Percentiles rank a stretch among this genome's conserved stretches.
phyloP scores from a whole-genome alignment of 2,329 filamentous ascomycete genomes.

The Chaetoscypha palmicola region DNA sequence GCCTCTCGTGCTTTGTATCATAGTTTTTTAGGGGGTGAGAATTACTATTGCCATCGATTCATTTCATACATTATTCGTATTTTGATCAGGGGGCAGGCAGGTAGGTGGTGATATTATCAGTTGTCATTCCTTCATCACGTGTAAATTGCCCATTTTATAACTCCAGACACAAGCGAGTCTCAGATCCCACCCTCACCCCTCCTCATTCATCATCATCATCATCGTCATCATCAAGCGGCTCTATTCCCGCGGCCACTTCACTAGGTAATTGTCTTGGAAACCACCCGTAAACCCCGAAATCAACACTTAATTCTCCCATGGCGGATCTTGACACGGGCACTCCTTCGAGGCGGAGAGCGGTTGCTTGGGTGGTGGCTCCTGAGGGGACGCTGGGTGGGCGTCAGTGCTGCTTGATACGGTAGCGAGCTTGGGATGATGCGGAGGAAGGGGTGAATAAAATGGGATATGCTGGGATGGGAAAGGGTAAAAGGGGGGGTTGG shows the following conservation, averaged over 20 bases:
- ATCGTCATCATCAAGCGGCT: slow-evolving; percentile 17
- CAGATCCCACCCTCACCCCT: too few relatives aligned
- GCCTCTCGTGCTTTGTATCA: slow-evolving; percentile 2
- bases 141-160: too few relatives aligned
- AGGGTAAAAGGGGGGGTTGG: not conserved
- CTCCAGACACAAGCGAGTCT: too few relatives aligned
- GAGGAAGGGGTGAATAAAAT: too few relatives aligned
- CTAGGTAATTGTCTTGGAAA: slow-evolving; percentile 35
- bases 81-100: not conserved
- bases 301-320: slow-evolving; percentile 31
- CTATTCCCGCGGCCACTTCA: slow-evolving; percentile 22
- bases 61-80: not conserved
- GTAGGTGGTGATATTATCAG: not conserved
- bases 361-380: slow-evolving; percentile 32
- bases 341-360: slow-evolving; percentile 31
- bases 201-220: slow-evolving; percentile 17
- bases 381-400: too few relatives aligned
- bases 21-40: not conserved
- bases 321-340: slow-evolving; percentile 30
- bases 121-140: too few relatives aligned
- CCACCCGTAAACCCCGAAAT: slow-evolving; percentile 33
- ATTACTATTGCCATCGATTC: not conserved
- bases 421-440: too few relatives aligned
- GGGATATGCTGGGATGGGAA: not conserved
- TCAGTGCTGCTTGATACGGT: too few relatives aligned